Evolutionary conservation across 2,329 filamentous ascomycete genomes (phyloP).

Genomic region (Penicillium sclerotiorum): DNA sequence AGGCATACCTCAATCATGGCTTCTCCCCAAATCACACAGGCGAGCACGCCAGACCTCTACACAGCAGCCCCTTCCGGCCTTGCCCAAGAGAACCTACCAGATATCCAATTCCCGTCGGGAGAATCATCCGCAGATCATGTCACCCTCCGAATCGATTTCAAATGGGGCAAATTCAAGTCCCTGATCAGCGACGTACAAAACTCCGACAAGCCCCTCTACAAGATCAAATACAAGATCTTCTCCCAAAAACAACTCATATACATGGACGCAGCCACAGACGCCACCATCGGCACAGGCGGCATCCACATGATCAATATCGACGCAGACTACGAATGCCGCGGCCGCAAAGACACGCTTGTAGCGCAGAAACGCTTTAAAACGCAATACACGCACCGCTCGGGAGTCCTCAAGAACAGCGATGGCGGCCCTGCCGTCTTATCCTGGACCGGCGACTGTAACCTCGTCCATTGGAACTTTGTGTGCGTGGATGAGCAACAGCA

Average conservation of each 20-base stretch:
- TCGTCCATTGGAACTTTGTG: constrained; percentile 36
- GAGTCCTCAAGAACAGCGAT: constrained; percentile 20
- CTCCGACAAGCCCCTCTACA: constrained; percentile 23
- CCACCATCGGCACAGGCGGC: constrained; percentile 25
- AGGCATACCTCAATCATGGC: neutral
- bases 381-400: constrained; percentile 32
- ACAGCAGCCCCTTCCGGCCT: neutral
- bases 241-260: constrained; percentile 23
- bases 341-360: constrained; percentile 23
- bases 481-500: constrained; percentile 31
- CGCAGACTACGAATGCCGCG: constrained; percentile 30
- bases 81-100: neutral
- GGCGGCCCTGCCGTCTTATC: constrained; percentile 27
- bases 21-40: neutral
- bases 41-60: neutral
- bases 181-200: constrained; percentile 22
- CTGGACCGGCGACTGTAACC: constrained; percentile 29
- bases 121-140: neutral
- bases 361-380: constrained; percentile 32
- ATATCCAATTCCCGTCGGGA: neutral
- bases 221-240: constrained; percentile 19
- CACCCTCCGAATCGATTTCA: constrained; percentile 28
- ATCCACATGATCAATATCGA: constrained; percentile 30
- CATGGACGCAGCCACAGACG: constrained; percentile 4
- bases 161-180: constrained; percentile 29